Base-by-base conservation (phyloP, 352 stramenopile species). In the Phytophthora pinifolia region DNA sequence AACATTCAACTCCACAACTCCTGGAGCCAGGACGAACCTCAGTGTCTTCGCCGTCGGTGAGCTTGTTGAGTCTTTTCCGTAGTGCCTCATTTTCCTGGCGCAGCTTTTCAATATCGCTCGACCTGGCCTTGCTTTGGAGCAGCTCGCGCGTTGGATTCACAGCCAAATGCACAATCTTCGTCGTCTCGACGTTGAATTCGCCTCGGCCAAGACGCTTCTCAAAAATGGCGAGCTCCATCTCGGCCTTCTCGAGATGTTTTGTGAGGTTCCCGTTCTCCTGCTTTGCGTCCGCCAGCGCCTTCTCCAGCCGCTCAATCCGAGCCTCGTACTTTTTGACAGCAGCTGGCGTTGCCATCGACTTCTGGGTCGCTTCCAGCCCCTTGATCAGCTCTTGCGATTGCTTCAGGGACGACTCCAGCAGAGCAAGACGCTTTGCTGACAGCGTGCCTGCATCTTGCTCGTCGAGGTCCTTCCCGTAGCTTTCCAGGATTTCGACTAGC, bases 111-210 rank as follows among this genome's bases (percentile, higher is more conserved):
- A 85, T 44, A 27, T 89, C 64, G 43, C 35, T 62, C 1, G 59
- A 52, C 46, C 72, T 70, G 1, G 54, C 37, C 46, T 76, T 83
- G 38, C 37, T 72, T 59, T 81, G 58, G 4, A 92, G 57, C 31
- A 87, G 50, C 43, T 92, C 79, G 13, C 71, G 72, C 18, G 83
- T 89, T n/a, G 85, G 85, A 30, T 95, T 95, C 12, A 92, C 65
- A n/a, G 83, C 66, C 30, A 94, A 60, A 59, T 96, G 86, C 9
- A 96, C 71, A n/a, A 96, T 86, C 56, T 96, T 96, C 22, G 83
- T 94, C 14, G 74, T 92, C 33, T 84, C 68, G 8, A 76, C 54
- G 45, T 96, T 94, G 55, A 88, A 90, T 41, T 92, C 83, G 31
- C 84, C 85, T 45, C 70, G 64, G 18, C 79, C 85, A 15, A 93